Conservation (phyloP, 495 filamentous ascomycete species). For the Cetradonia linearis region DNA sequence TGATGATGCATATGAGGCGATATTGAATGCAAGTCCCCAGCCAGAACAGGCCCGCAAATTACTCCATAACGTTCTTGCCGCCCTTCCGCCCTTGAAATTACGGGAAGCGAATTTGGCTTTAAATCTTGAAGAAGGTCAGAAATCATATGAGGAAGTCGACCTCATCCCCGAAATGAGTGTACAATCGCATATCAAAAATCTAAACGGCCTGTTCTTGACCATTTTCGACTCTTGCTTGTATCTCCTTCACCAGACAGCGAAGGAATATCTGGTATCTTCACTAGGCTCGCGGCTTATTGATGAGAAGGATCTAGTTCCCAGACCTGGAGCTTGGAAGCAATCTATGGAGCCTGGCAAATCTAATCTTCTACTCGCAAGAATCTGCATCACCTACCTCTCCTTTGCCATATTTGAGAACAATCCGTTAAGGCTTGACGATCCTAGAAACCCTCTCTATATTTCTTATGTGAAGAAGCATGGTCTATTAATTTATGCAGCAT, state of each 20-base stretch:
- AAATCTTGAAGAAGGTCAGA: conserved; percentile 23
- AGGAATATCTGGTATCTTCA: conserved; percentile 25
- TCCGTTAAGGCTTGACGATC: not conserved
- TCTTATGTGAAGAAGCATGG: not conserved
- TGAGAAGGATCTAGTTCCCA: not conserved
- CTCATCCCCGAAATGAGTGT: conserved; percentile 19
- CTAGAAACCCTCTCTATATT: no score
- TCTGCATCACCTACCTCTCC: conserved; percentile 9
- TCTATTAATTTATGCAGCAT: conserved; percentile 2
- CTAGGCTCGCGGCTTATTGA: not conserved
- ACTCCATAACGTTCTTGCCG: conserved; percentile 33
- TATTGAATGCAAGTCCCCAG: conserved; percentile 25
- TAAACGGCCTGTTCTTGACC: conserved; percentile 36
- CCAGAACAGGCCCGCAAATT: conserved; percentile 22
- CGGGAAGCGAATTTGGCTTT: conserved; percentile 35
- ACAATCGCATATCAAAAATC: conserved; percentile 24
- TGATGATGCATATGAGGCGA: conserved; percentile 30
- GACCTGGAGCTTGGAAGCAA: not conserved
- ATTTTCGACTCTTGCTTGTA: conserved; percentile 32
- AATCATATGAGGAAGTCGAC: conserved; percentile 25
- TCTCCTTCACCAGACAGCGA: conserved; percentile 31
- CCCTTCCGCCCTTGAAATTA: conserved; percentile 30
- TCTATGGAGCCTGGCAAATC: not conserved
- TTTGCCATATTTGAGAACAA: conserved; percentile 1
- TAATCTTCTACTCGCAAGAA: conserved; percentile 7